Percentiles rank a stretch among this genome's conserved stretches.
Conservation (phyloP, 768 basidiomycete species). For the Macrolepiota albuminosa region DNA sequence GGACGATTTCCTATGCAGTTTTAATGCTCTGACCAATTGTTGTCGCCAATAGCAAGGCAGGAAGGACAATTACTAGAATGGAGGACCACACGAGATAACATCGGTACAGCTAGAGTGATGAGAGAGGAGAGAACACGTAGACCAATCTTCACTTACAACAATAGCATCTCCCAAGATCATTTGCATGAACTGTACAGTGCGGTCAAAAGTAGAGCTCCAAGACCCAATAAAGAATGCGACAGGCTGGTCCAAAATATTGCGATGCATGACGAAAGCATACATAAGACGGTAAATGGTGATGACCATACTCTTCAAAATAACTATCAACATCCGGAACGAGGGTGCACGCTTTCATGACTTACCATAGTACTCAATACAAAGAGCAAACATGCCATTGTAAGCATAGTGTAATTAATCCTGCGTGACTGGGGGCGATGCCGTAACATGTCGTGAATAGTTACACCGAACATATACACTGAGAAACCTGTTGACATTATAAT, state of each 20-base stretch:
- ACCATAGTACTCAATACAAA: constrained; percentile 1
- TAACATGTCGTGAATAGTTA: neutral
- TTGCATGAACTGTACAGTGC: neutral
- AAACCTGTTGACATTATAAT: neutral
- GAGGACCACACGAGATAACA: constrained; percentile 4
- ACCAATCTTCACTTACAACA: neutral
- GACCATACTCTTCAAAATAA: neutral
- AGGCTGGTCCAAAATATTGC: neutral
- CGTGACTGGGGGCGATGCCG: neutral
- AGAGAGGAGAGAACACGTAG: neutral
- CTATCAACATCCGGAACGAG: neutral
- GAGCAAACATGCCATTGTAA: neutral
- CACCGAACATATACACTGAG: neutral
- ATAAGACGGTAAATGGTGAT: neutral
- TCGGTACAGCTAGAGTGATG: neutral
- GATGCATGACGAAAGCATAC: neutral
- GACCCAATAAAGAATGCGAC: neutral
- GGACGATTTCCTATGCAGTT: neutral
- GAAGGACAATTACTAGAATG: neutral
- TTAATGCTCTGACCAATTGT: neutral
- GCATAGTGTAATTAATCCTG: neutral
- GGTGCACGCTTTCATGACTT: neutral
- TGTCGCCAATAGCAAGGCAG: neutral
- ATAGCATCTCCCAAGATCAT: neutral
- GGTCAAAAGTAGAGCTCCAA: neutral